Percentiles rank a stretch among this genome's conserved stretches.
phyloP scores from a whole-genome alignment of 805 yeast species.

The Candida pini region DNA sequence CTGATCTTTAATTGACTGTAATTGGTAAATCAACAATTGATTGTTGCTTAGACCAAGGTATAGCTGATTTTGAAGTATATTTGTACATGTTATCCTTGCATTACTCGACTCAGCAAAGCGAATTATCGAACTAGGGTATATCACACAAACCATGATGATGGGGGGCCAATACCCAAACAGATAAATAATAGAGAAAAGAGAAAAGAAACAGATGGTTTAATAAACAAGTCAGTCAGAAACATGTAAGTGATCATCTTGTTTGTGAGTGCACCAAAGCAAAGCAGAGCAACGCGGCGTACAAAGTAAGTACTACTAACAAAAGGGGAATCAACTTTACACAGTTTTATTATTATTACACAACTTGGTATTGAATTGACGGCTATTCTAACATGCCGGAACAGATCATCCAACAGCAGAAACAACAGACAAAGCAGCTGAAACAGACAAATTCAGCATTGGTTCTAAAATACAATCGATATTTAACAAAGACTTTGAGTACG shows the following conservation, averaged over 20 bases:
- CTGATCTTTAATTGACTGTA: conserved; percentile 5
- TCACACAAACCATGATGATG: conserved; percentile 12
- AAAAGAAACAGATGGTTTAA: background rate
- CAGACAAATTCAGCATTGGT: conserved; percentile 16
- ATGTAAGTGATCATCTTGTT: background rate
- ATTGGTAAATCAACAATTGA: conserved; percentile 14
- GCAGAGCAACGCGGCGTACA: background rate
- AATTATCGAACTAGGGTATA: conserved; percentile 12
- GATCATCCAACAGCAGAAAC: conserved; percentile 18
- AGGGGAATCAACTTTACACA: background rate
- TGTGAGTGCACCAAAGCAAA: background rate
- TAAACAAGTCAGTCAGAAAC: background rate
- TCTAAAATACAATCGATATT: conserved; percentile 16
- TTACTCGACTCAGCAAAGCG: conserved; percentile 8
- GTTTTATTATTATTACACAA: background rate
- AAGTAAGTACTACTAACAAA: too few relatives aligned
- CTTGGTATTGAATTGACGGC: background rate
- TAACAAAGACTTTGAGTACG: conserved; percentile 16
- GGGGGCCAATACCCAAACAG: background rate
- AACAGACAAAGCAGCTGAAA: conserved; percentile 18
- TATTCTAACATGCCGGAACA: conserved; percentile 16
- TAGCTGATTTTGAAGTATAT: conserved; percentile 12
- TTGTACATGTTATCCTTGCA: conserved; percentile 15
- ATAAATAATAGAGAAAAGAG: background rate
- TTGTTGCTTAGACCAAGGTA: conserved; percentile 20